A percentile compares a stretch with the other conserved stretches of the same genome.
phyloP scores from a whole-genome alignment of 805 yeast species.

The Nakazawaea molendinolei region DNA sequence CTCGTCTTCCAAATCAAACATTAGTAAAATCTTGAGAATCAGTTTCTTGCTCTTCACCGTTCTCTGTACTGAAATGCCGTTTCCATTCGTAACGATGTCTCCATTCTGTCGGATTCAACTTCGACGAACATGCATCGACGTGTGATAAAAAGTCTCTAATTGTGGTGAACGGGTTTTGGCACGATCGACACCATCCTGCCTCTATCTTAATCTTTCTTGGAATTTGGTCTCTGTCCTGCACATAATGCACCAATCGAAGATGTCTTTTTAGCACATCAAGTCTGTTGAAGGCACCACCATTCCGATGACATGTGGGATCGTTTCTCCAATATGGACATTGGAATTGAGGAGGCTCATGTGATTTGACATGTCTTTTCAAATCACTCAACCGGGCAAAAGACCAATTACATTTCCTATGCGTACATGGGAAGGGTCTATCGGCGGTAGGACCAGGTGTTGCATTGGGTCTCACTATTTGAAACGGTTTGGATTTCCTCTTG shows the following conservation, averaged over 20 bases:
- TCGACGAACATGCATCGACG: constrained; percentile 51
- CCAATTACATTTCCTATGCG: constrained; percentile 44
- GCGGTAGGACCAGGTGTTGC: too few species aligned
- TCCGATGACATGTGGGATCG: constrained; percentile 67
- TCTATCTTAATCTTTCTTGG: constrained; percentile 21
- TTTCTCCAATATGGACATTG: constrained; percentile 70
- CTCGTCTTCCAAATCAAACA: too few species aligned
- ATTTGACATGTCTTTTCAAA: constrained; percentile 57
- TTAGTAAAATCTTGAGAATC: too few species aligned
- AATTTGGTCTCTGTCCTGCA: constrained; percentile 30
- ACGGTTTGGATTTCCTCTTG: not conserved
- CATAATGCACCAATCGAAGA: constrained; percentile 61
- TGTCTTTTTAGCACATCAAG: constrained; percentile 73
- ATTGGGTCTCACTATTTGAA: not conserved
- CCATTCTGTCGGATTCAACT: constrained; percentile 9
- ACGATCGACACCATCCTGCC: constrained; percentile 58
- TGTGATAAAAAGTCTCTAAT: constrained; percentile 58
- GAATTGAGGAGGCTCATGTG: constrained; percentile 59
- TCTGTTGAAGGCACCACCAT: constrained; percentile 70
- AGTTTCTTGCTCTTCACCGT: not conserved
- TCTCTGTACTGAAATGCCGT: not conserved
- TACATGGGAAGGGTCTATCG: constrained; percentile 5
- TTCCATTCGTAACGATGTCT: too few species aligned
- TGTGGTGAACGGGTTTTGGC: constrained; percentile 48
- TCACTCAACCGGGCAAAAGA: constrained; percentile 65